Percentiles rank a stretch among this genome's conserved stretches.
These are phyloP conservation scores for Quercus parvula DNA, from an alignment of 306 rosid genomes.

Conservation along the genomic window DNA sequence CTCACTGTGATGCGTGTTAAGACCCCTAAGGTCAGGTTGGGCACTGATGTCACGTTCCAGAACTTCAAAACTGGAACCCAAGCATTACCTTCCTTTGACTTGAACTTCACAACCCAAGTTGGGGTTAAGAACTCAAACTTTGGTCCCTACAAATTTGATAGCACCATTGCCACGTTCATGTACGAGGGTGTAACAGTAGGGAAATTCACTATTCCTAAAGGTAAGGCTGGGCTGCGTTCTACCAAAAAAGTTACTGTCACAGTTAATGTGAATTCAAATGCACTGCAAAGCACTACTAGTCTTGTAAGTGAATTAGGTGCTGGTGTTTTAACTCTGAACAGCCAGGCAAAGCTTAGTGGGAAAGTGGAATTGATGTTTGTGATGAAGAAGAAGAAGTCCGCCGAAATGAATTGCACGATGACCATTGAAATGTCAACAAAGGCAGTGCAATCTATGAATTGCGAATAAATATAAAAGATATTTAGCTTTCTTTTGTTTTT, in stretches of 20 bases:
- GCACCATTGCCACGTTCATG: background rate
- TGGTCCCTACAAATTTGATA: conserved; percentile 7
- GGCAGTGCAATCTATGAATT: background rate
- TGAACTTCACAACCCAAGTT: background rate
- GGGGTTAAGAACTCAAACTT: conserved; percentile 11
- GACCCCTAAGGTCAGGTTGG: background rate
- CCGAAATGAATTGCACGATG: conserved; percentile 6
- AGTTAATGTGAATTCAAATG: background rate
- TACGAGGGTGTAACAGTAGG: background rate
- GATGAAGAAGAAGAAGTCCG: too few relatives aligned
- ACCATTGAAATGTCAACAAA: background rate
- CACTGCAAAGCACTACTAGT: background rate
- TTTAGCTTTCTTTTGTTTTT: too few relatives aligned
- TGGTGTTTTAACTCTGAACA: background rate
- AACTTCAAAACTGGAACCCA: background rate
- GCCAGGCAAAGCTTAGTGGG: too few relatives aligned
- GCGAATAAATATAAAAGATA: background rate
- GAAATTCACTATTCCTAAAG: background rate
- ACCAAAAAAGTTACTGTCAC: background rate
- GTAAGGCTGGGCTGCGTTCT: background rate
- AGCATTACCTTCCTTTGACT: background rate
- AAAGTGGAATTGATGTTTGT: too few relatives aligned
- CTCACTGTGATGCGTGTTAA: too few relatives aligned
- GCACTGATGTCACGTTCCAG: background rate
- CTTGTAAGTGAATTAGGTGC: too few relatives aligned